These are phyloP conservation scores for Medicago ruthenica DNA, from an alignment of 306 rosid species.

Conservation along the genomic window DNA sequence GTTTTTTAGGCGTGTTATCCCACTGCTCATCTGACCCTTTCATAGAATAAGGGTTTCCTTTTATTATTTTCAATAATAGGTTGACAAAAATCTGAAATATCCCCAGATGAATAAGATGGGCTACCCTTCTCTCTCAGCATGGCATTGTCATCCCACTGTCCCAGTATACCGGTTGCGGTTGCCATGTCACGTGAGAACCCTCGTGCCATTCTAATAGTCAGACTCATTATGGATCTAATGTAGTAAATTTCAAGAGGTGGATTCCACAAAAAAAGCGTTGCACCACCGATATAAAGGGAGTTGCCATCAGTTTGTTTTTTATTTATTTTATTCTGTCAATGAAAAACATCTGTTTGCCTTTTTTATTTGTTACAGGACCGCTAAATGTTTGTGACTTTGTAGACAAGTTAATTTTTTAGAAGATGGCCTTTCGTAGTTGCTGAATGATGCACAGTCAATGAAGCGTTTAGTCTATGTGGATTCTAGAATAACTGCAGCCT, in stretches of 20 bases:
- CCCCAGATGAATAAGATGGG: not conserved
- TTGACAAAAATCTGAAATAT: not conserved
- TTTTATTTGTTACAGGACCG: conserved; percentile 1
- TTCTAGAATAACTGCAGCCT: conserved; percentile 19
- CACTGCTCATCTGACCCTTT: too few species aligned
- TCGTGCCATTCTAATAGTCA: not conserved
- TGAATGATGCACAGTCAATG: conserved; percentile 18
- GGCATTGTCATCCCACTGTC: not conserved
- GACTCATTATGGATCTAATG: not conserved
- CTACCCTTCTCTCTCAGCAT: not conserved
- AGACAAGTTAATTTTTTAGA: not conserved
- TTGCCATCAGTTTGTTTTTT: conserved; percentile 1
- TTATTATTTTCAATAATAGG: not conserved
- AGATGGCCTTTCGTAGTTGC: conserved; percentile 2
- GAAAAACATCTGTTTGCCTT: not conserved
- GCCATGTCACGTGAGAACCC: not conserved
- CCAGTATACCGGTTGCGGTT: not conserved
- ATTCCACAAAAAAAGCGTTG: not conserved
- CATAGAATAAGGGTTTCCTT: too few species aligned
- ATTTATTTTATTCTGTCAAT: not conserved
- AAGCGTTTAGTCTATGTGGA: conserved; percentile 9
- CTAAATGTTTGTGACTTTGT: conserved; percentile 9
- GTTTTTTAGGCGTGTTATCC: too few species aligned
- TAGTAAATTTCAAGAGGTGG: not conserved
- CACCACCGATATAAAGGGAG: not conserved